Percentiles rank a stretch among this genome's conserved stretches.
phyloP scores from a whole-genome alignment of 768 basidiomycete species.

The Termitomyces sp. region DNA sequence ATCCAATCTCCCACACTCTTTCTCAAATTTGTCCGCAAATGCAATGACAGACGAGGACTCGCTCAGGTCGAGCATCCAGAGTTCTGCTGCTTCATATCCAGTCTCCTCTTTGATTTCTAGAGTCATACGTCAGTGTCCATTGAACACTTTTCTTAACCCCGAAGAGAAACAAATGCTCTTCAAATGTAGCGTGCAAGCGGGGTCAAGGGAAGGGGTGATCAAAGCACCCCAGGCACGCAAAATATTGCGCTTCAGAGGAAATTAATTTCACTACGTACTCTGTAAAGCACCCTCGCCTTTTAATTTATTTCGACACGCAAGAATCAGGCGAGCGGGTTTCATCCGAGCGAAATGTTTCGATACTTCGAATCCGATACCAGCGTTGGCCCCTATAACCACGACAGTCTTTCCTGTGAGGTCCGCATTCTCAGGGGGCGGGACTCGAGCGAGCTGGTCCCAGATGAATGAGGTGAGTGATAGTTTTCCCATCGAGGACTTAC shows the following conservation, averaged over 20 bases:
- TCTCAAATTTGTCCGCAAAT: conserved; percentile 29
- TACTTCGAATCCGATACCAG: conserved; percentile 43
- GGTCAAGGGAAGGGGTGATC: no score
- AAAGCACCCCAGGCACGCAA: not conserved
- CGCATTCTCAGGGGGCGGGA: conserved; percentile 23
- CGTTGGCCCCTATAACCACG: conserved; percentile 44
- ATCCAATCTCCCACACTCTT: conserved; percentile 30
- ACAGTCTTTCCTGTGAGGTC: conserved; percentile 42
- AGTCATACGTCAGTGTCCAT: not conserved
- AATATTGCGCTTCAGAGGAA: not conserved
- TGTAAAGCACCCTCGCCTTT: conserved; percentile 30
- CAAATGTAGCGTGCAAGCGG: not conserved
- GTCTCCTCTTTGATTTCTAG: conserved; percentile 26
- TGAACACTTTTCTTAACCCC: not conserved
- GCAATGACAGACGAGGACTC: conserved; percentile 33
- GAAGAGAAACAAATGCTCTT: no score
- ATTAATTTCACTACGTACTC: conserved; percentile 22
- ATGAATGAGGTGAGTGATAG: conserved; percentile 11
- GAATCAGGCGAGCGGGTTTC: conserved; percentile 32
- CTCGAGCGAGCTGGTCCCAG: conserved; percentile 14
- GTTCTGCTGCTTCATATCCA: conserved; percentile 26
- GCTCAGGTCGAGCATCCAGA: conserved; percentile 37
- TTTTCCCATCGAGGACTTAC: conserved; percentile 13
- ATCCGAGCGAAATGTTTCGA: conserved; percentile 39
- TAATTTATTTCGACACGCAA: conserved; percentile 30